phyloP scores from a whole-genome alignment of 805 yeast genomes.

The Brettanomyces sp. region DNA sequence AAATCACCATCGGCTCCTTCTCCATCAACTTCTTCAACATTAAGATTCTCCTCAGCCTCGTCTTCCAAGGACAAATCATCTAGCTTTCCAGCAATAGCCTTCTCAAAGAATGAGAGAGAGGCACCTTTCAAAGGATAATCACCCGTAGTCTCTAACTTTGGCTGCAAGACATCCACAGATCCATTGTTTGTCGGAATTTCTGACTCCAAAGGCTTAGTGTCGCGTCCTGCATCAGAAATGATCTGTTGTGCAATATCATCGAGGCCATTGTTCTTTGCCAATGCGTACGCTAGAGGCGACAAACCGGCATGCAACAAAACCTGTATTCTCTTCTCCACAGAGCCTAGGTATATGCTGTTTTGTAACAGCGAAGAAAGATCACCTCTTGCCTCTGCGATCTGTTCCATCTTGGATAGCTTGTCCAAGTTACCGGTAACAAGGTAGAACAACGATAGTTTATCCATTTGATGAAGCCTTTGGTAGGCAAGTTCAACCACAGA shows the following conservation, averaged over 20 bases:
- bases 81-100: slow-evolving; percentile 69
- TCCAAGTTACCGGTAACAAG: slow-evolving; percentile 71
- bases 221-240: slow-evolving; percentile 35
- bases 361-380: slow-evolving; percentile 74
- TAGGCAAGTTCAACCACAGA: slow-evolving; percentile 78
- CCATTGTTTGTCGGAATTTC: not conserved
- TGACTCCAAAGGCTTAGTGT: not conserved
- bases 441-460: slow-evolving; percentile 83
- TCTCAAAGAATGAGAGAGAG: slow-evolving; percentile 73
- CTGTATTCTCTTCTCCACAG: slow-evolving; percentile 64
- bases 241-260: slow-evolving; percentile 65
- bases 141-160: slow-evolving; percentile 33
- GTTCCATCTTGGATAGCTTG: slow-evolving; percentile 75
- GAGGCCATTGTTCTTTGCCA: slow-evolving; percentile 82
- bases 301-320: slow-evolving; percentile 72
- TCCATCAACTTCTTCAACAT: slow-evolving; percentile 8
- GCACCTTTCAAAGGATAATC: slow-evolving; percentile 82
- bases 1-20: slow-evolving; percentile 13
- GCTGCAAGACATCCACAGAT: slow-evolving; percentile 30
- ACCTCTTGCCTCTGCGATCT: slow-evolving; percentile 81
- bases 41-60: slow-evolving; percentile 11
- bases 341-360: slow-evolving; percentile 70
- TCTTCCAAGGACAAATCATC: slow-evolving; percentile 44
- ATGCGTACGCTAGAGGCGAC: slow-evolving; percentile 82
- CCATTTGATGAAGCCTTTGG: slow-evolving; percentile 80